These are phyloP conservation scores for Claviceps paspali DNA, from an alignment of 2,329 filamentous ascomycete species.

Conservation along the genomic window DNA sequence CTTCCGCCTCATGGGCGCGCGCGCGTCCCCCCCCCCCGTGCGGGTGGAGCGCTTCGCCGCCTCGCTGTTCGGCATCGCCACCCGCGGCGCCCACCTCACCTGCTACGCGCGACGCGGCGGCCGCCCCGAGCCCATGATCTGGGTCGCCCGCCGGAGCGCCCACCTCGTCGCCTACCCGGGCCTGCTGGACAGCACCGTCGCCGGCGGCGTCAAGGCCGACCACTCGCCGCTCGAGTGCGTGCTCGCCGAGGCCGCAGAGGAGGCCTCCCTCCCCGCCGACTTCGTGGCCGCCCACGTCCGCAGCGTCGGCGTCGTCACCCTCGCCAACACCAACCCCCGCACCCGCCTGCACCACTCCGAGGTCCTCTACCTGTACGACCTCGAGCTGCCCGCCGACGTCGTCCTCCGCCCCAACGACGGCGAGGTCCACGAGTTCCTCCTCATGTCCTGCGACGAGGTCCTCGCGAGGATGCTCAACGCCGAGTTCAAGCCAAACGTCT, in stretches of 20 bases:
- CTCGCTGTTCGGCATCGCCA: slow-evolving; percentile 51
- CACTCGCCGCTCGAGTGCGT: slow-evolving; percentile 53
- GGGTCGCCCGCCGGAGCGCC: slow-evolving; percentile 52
- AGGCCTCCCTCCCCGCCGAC: slow-evolving; percentile 33
- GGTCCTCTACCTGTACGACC: slow-evolving; percentile 57
- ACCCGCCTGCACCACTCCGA: slow-evolving; percentile 20
- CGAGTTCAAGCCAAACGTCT: slow-evolving; percentile 78
- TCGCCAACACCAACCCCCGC: slow-evolving; percentile 15
- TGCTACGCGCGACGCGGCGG: slow-evolving; percentile 31
- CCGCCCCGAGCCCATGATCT: slow-evolving; percentile 43
- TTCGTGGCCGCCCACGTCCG: slow-evolving; percentile 14
- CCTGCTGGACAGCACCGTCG: slow-evolving; percentile 68
- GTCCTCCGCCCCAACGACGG: slow-evolving; percentile 55
- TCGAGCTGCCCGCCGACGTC: slow-evolving; percentile 45
- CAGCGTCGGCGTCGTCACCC: slow-evolving; percentile 20
- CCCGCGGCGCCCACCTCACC: slow-evolving; percentile 52
- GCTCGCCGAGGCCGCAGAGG: slow-evolving; percentile 57
- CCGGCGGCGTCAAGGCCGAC: slow-evolving; percentile 56
- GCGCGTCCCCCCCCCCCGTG: slow-evolving; percentile 17
- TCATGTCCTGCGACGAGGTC: slow-evolving; percentile 48
- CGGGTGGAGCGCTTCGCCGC: slow-evolving; percentile 46
- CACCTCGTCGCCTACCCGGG: slow-evolving; percentile 58
- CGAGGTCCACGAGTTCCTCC: slow-evolving; percentile 62
- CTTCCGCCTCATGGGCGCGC: slow-evolving; percentile 25
- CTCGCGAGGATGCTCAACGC: slow-evolving; percentile 44